Percentiles rank a stretch among this genome's conserved stretches.
phyloP scores from a whole-genome alignment of 2,329 filamentous ascomycete species.

The Diaporthe destruens region DNA sequence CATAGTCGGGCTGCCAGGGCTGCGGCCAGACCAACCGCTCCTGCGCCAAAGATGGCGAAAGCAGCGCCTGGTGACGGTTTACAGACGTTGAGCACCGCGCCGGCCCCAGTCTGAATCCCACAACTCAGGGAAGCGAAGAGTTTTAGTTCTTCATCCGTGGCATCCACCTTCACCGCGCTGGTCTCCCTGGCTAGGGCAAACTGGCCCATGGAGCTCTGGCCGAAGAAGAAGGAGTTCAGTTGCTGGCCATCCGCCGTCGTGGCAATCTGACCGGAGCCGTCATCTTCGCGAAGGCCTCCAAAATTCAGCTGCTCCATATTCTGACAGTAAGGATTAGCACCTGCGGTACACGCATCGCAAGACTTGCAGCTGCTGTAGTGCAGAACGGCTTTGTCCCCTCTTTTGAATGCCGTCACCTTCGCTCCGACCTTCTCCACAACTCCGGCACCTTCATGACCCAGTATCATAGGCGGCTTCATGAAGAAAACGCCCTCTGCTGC shows the following conservation, averaged over 20 bases:
- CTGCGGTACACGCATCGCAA: constrained; percentile 27
- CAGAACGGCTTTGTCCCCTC: constrained; percentile 43
- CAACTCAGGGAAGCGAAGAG: constrained; percentile 36
- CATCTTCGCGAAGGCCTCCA: constrained; percentile 19
- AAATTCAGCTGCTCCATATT: constrained; percentile 31
- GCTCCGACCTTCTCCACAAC: constrained; percentile 42
- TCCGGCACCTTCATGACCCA: constrained; percentile 43
- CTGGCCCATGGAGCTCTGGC: constrained; percentile 39
- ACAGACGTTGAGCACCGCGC: constrained; percentile 31
- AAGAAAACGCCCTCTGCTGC: constrained; percentile 36
- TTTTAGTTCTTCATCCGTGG: constrained; percentile 31
- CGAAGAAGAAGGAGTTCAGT: constrained; percentile 35
- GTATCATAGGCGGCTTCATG: constrained; percentile 36
- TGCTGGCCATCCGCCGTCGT: background rate
- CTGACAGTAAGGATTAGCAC: constrained; percentile 30
- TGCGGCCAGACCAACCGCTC: constrained; percentile 37
- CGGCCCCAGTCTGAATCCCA: constrained; percentile 38
- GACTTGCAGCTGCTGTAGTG: constrained; percentile 35
- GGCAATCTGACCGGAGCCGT: constrained; percentile 17
- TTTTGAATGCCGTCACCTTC: constrained; percentile 39
- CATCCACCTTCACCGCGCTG: constrained; percentile 36
- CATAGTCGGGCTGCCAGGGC: constrained; percentile 32
- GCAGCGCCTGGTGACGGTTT: constrained; percentile 30
- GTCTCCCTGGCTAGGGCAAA: constrained; percentile 33
- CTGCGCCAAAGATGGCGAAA: constrained; percentile 37